phyloP scores from a whole-genome alignment of 768 basidiomycete genomes.

The Podaxis mareebaensis region DNA sequence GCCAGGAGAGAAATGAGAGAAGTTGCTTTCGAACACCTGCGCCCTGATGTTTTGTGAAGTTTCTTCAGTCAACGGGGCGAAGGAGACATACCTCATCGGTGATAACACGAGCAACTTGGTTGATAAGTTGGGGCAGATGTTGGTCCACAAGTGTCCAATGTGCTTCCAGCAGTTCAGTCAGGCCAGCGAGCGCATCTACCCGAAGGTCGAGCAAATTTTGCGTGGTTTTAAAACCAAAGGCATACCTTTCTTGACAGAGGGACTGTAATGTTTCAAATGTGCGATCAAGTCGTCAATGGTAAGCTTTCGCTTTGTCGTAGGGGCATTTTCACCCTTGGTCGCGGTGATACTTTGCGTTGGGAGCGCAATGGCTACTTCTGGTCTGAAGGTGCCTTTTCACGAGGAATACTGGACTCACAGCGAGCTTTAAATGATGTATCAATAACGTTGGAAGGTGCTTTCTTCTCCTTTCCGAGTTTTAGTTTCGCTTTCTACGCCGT shows the following conservation, averaged over 20 bases:
- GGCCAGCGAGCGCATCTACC: constrained; percentile 71
- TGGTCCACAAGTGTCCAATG: constrained; percentile 56
- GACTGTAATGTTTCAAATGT: constrained; percentile 83
- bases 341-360: constrained; percentile 78
- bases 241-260: constrained; percentile 71
- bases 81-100: constrained; percentile 69
- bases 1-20: constrained; percentile 69
- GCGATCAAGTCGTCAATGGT: constrained; percentile 75
- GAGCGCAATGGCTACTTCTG: constrained; percentile 77
- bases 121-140: constrained; percentile 56
- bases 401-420: constrained; percentile 53
- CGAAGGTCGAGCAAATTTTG: not conserved
- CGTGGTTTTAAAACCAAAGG: not conserved
- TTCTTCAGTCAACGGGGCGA: constrained; percentile 12
- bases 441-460: constrained; percentile 76
- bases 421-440: constrained; percentile 96
- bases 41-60: constrained; percentile 52
- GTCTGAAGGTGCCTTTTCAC: constrained; percentile 18
- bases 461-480: constrained; percentile 95
- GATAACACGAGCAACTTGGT: constrained; percentile 67
- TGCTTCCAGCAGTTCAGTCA: constrained; percentile 68
- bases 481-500: constrained; percentile 85
- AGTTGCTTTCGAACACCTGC: constrained; percentile 74
- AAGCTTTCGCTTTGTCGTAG: constrained; percentile 76
- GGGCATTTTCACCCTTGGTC: constrained; percentile 54